Conservation (phyloP, 495 filamentous ascomycete genomes). For the Platismatia glauca region DNA sequence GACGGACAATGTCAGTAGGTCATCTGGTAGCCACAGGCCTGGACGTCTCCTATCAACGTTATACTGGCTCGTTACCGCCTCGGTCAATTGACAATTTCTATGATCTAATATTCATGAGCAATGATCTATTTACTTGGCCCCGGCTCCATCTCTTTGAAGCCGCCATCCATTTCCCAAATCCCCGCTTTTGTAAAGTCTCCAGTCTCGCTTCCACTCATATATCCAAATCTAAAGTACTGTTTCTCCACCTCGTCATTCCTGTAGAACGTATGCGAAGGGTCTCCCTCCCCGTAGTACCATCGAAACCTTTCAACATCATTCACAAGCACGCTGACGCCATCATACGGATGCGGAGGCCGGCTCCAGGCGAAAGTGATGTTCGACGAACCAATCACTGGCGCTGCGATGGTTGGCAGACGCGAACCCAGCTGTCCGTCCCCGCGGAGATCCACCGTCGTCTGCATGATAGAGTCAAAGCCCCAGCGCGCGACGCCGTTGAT, state of each 20-base stretch:
- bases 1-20: no score
- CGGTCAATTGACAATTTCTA: background rate
- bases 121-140: constrained; percentile 14
- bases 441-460: constrained; percentile 63
- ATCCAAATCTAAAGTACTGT: constrained; percentile 82
- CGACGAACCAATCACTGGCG: constrained; percentile 9
- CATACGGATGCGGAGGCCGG: constrained; percentile 39
- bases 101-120: background rate
- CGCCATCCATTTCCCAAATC: constrained; percentile 54
- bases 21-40: no score
- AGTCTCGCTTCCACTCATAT: constrained; percentile 57
- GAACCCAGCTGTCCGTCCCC: constrained; percentile 63
- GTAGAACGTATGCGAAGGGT: constrained; percentile 24
- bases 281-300: constrained; percentile 45
- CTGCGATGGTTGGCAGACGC: constrained; percentile 54
- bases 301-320: constrained; percentile 89
- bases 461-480: constrained; percentile 87
- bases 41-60: no score
- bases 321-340: constrained; percentile 80
- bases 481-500: constrained; percentile 87
- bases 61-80: background rate
- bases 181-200: constrained; percentile 78
- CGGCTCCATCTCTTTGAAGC: constrained; percentile 24
- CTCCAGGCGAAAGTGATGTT: constrained; percentile 53
- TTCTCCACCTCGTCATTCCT: constrained; percentile 26